Percentiles rank a stretch among this genome's conserved stretches.
phyloP scores from a whole-genome alignment of 108 stramenopile species.

The Mayamaea pseudoterrestris region DNA sequence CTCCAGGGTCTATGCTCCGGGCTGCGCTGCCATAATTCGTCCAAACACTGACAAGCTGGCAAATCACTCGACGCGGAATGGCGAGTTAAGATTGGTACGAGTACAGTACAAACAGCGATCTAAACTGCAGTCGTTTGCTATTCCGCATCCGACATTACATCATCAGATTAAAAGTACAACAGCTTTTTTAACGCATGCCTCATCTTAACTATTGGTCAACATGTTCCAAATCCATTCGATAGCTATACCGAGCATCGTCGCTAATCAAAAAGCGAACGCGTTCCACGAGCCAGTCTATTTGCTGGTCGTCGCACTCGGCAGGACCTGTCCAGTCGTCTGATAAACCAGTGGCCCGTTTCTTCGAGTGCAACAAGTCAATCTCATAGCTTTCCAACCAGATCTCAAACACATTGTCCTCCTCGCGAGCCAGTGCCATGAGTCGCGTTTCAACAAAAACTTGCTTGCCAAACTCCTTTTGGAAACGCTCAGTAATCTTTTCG shows the following conservation, averaged over 20 bases:
- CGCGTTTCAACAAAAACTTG: conserved; percentile 70
- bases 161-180: too few relatives aligned
- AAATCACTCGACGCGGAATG: too few relatives aligned
- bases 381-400: conserved; percentile 82
- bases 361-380: conserved; percentile 70
- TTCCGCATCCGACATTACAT: too few relatives aligned
- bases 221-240: conserved; percentile 21
- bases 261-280: conserved; percentile 50
- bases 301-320: conserved; percentile 51
- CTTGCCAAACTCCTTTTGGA: conserved; percentile 65
- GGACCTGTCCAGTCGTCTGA: conserved; percentile 54
- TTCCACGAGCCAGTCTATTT: conserved; percentile 59
- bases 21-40: too few relatives aligned
- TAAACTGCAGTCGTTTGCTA: too few relatives aligned
- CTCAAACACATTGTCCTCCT: conserved; percentile 73
- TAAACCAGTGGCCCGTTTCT: conserved; percentile 35
- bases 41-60: too few relatives aligned
- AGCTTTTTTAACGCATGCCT: too few relatives aligned
- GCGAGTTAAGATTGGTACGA: too few relatives aligned
- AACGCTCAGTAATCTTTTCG: conserved; percentile 59
- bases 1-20: too few relatives aligned
- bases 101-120: too few relatives aligned
- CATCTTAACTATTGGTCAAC: conserved; percentile 1
- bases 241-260: conserved; percentile 65
- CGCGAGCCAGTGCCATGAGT: conserved; percentile 53